Base-by-base conservation (phyloP, 208 protist genomes). In the Trypanosoma avium region DNA sequence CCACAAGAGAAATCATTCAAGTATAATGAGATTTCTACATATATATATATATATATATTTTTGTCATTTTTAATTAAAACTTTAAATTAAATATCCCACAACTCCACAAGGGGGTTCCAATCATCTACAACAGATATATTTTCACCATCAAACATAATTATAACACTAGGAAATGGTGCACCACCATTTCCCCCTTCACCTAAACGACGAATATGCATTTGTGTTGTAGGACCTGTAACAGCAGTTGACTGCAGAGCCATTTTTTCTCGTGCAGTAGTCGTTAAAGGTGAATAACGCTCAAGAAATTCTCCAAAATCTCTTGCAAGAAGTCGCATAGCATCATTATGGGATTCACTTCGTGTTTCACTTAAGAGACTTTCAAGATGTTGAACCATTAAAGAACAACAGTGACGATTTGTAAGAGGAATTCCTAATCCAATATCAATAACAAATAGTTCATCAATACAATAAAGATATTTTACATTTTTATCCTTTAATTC, bases 381-480 rank as follows among this genome's bases (percentile, higher is more conserved):
- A 8, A 94, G 59, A 3, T 68, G 61, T 6, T 33, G 48, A 10
- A 86, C 59, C 27, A 90, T 67, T 9, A 79, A 27, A 3, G 74
- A 43, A 52, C 88, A 94, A 50, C 84, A 88, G 13, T 73, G 56
- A 4, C 73, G 56, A 35, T 84, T 50, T 13, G 72, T 58, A 13
- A 94, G 75, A 8, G 81, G 77, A 30, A 91, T 60, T 19, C 88
- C 88, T 21, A 94, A 67, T 8, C 83, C 84, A 46, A 94, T 54
- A 56, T 77, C 73, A 13, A 84, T 75, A 19, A 91, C 62, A 45
- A 78, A 49, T 26, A 42, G 80, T 0, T 59, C 40, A 24, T 59
- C 40, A 15, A 93, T 9, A 49, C n/a, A 46, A 52, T 75, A 85
- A 4, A 2, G 46, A 43, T 70, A 45, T 17, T 7, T 61, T 8